Evolutionary conservation across 2,329 filamentous ascomycete genomes (phyloP).

Genomic region (Penicillium sp.): DNA sequence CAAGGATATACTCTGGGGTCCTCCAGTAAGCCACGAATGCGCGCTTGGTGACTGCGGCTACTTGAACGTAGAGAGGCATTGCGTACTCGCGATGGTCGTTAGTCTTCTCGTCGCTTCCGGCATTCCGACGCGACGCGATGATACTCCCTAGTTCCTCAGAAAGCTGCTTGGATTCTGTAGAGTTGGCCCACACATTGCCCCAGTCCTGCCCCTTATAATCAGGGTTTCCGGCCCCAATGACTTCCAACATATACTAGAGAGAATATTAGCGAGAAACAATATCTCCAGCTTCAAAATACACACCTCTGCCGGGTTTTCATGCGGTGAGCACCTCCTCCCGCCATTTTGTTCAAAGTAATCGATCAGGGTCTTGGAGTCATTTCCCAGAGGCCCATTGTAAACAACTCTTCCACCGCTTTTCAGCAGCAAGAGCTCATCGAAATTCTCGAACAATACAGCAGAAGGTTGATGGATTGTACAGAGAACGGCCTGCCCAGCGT

Average conservation of each 20-base stretch:
- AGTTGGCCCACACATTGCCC: conserved; percentile 59
- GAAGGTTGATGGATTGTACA: conserved; percentile 93
- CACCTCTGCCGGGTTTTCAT: conserved; percentile 68
- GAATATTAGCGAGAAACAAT: not conserved
- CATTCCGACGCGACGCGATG: conserved; percentile 45
- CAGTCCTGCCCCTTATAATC: conserved; percentile 61
- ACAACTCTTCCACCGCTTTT: conserved; percentile 76
- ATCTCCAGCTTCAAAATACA: not conserved
- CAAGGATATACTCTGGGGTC: conserved; percentile 57
- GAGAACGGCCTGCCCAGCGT: conserved; percentile 81
- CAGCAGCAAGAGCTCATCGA: conserved; percentile 76
- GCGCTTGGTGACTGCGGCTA: conserved; percentile 54
- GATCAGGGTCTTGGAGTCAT: conserved; percentile 68
- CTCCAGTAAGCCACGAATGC: conserved; percentile 65
- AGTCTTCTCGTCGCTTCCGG: conserved; percentile 38
- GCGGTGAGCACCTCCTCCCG: conserved; percentile 55
- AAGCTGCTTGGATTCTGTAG: conserved; percentile 48
- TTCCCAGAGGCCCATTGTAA: conserved; percentile 81
- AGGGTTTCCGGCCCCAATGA: conserved; percentile 62
- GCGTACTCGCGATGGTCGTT: conserved; percentile 61
- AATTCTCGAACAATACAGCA: conserved; percentile 80
- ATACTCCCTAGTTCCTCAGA: conserved; percentile 54
- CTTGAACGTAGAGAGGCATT: conserved; percentile 56
- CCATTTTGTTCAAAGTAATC: conserved; percentile 66
- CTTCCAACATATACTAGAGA: conserved; percentile 74